Conservation (phyloP, 2,329 filamentous ascomycete species). For the Paramyrothecium roridum region DNA sequence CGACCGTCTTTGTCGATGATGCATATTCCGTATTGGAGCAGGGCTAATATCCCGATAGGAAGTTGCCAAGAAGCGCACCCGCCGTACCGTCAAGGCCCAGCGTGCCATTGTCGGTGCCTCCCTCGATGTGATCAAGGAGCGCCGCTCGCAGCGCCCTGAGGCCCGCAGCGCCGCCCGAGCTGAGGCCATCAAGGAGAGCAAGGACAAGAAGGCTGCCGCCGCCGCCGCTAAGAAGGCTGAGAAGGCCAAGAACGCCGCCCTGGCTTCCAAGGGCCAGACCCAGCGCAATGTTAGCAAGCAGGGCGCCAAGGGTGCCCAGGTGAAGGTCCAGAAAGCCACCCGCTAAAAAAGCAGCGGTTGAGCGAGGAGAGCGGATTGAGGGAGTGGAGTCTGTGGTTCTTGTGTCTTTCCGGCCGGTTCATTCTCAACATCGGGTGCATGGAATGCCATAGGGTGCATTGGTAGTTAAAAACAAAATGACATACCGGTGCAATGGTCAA, state of each 20-base stretch:
- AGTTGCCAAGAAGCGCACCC: constrained; percentile 99
- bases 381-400: constrained; percentile 37
- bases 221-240: constrained; percentile 96
- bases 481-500: constrained; percentile 31
- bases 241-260: constrained; percentile 90
- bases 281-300: constrained; percentile 91
- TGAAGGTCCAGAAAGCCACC: constrained; percentile 82
- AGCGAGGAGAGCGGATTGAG: constrained; percentile 19
- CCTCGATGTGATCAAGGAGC: constrained; percentile 99
- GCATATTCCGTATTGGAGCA: constrained; percentile 5
- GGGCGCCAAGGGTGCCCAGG: constrained; percentile 84
- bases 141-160: constrained; percentile 90
- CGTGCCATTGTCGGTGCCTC: constrained; percentile 98
- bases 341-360: constrained; percentile 50
- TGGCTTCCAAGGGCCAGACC: constrained; percentile 72
- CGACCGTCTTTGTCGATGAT: not conserved
- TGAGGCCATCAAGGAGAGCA: constrained; percentile 92
- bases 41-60: constrained; percentile 65
- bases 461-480: constrained; percentile 36
- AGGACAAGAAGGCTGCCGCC: constrained; percentile 93
- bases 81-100: constrained; percentile 97
- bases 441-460: constrained; percentile 39
- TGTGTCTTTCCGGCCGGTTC: constrained; percentile 40
- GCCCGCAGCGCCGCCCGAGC: constrained; percentile 87
- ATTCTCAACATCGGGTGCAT: constrained; percentile 39